phyloP scores from a whole-genome alignment of 1,284 basidiomycete genomes.

The Macrocystidia cucumis region DNA sequence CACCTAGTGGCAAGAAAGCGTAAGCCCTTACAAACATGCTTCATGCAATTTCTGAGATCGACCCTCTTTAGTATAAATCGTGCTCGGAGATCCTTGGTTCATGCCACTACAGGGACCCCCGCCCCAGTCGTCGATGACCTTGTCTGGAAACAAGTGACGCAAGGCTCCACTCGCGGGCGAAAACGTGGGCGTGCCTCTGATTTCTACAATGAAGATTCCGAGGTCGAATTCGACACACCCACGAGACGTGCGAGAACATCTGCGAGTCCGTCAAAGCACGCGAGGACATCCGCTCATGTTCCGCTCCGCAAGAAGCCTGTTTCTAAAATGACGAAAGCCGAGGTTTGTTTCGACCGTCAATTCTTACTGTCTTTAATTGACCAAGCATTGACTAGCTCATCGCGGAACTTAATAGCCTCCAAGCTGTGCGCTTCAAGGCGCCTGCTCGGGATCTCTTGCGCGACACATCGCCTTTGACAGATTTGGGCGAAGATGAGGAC shows the following conservation, averaged over 20 bases:
- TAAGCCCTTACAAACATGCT: slow-evolving; percentile 15
- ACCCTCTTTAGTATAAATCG: slow-evolving; percentile 19
- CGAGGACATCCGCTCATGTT: slow-evolving; percentile 12
- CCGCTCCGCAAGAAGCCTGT: slow-evolving; percentile 13
- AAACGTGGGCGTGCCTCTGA: slow-evolving; percentile 10
- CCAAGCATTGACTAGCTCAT: slow-evolving; percentile 11
- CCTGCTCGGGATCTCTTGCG: slow-evolving; percentile 11
- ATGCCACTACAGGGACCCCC: slow-evolving; percentile 13
- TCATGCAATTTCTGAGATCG: not conserved
- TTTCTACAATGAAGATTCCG: not conserved
- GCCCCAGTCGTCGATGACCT: slow-evolving; percentile 22
- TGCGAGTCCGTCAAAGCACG: slow-evolving; percentile 16
- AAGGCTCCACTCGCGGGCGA: slow-evolving; percentile 7
- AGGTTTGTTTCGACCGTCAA: slow-evolving; percentile 19
- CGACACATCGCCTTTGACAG: slow-evolving; percentile 20
- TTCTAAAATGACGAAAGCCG: slow-evolving; percentile 31
- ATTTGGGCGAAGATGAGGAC: slow-evolving; percentile 21
- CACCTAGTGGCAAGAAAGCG: slow-evolving; percentile 36
- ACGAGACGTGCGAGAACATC: slow-evolving; percentile 3
- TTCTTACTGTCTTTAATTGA: not conserved
- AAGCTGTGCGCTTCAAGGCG: no score
- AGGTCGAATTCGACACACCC: slow-evolving; percentile 8
- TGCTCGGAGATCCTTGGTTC: slow-evolving; percentile 24
- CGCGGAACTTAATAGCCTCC: slow-evolving; percentile 12
- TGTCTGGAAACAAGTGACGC: slow-evolving; percentile 27